Evolutionary conservation across 1,284 basidiomycete genomes (phyloP).

Genomic region (Dichomitus squalens): DNA sequence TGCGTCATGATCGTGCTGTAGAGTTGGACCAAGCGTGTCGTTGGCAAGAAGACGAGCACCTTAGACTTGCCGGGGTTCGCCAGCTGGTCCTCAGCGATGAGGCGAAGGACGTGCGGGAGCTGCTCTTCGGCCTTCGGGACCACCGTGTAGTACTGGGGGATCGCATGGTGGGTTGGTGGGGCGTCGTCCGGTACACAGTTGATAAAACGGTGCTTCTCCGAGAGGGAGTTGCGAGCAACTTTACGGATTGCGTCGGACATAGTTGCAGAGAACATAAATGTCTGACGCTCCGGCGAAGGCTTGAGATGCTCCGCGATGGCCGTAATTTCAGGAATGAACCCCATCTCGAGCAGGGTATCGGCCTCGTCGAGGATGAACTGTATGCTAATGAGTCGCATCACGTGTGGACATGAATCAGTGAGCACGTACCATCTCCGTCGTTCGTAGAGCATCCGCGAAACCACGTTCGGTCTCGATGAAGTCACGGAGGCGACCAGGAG

Average conservation of each 20-base stretch:
- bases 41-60: constrained; percentile 87
- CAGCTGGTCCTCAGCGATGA: constrained; percentile 92
- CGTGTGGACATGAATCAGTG: constrained; percentile 7
- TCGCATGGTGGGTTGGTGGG: constrained; percentile 74
- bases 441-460: constrained; percentile 54
- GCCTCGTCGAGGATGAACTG: constrained; percentile 94
- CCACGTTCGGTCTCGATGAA: constrained; percentile 66
- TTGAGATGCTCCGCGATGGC: constrained; percentile 77
- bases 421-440: constrained; percentile 61
- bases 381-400: neutral
- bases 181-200: constrained; percentile 58
- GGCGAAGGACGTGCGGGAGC: constrained; percentile 77
- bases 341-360: constrained; percentile 95
- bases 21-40: constrained; percentile 86
- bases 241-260: constrained; percentile 67
- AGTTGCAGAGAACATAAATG: constrained; percentile 95
- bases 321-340: constrained; percentile 90
- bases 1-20: constrained; percentile 66
- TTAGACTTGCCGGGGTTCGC: constrained; percentile 74
- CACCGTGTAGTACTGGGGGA: constrained; percentile 85
- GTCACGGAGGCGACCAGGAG: constrained; percentile 90
- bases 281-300: constrained; percentile 71
- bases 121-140: constrained; percentile 71
- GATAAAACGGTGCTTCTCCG: constrained; percentile 61
- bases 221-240: constrained; percentile 55